Conservation (phyloP, 345 rosid species). For the Aurinia saxatilis region DNA sequence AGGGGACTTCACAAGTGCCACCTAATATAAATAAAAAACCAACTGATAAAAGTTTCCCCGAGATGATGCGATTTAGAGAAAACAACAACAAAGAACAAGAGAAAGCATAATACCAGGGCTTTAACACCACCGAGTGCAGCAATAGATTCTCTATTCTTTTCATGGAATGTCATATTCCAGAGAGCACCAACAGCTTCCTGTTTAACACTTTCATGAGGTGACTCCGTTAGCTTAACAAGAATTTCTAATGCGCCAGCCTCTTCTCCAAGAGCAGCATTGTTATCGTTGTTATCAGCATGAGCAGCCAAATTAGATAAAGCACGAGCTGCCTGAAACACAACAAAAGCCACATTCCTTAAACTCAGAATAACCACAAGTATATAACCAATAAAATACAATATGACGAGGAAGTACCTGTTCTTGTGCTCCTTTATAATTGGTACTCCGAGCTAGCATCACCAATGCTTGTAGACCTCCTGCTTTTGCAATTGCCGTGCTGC, state of each 20-base stretch:
- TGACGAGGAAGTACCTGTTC: conserved; percentile 42
- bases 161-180: conserved; percentile 71
- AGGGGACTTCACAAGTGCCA: conserved; percentile 72
- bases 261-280: conserved; percentile 81
- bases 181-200: conserved; percentile 88
- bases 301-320: conserved; percentile 91
- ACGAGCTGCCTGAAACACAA: conserved; percentile 65
- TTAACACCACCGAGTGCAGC: conserved; percentile 74
- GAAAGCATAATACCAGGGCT: conserved; percentile 50
- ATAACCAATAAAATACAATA: background rate
- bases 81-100: background rate
- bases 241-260: conserved; percentile 83
- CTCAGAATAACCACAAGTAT: background rate
- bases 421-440: conserved; percentile 68
- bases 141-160: conserved; percentile 71
- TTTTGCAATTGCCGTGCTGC: conserved; percentile 60
- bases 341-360: background rate
- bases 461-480: conserved; percentile 76
- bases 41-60: conserved; percentile 2
- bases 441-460: conserved; percentile 64
- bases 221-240: conserved; percentile 70
- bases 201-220: conserved; percentile 84
- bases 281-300: conserved; percentile 83
- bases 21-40: conserved; percentile 40
- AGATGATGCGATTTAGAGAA: background rate